Evolutionary conservation across 352 stramenopile species (phyloP).

Genomic region (Phytophthora agathidicida): DNA sequence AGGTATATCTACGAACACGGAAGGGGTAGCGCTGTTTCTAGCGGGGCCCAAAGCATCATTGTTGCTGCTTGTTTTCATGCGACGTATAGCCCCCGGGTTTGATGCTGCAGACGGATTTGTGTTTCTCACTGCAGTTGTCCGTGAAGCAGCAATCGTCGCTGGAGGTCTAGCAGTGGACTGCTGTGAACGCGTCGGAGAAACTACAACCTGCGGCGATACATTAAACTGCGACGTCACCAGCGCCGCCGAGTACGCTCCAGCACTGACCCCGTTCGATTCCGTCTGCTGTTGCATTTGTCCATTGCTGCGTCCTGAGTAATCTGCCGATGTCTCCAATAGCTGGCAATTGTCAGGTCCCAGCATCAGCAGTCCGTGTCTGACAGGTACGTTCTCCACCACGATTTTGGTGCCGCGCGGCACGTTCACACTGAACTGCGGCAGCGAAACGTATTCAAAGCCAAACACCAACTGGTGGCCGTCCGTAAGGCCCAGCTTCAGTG

Average conservation of each 20-base stretch:
- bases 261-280: slow-evolving; percentile 22
- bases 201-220: slow-evolving; percentile 15
- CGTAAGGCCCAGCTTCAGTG: slow-evolving; percentile 85
- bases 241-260: slow-evolving; percentile 63
- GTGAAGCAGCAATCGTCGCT: neutral
- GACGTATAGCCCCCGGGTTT: slow-evolving; percentile 4
- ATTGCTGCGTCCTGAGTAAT: slow-evolving; percentile 21
- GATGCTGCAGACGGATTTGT: neutral
- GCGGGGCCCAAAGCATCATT: neutral
- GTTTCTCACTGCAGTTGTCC: slow-evolving; percentile 1
- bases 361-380: slow-evolving; percentile 76
- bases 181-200: neutral
- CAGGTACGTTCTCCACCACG: slow-evolving; percentile 61
- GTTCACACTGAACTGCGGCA: slow-evolving; percentile 60
- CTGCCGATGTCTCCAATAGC: slow-evolving; percentile 50
- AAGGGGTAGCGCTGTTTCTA: slow-evolving; percentile 20
- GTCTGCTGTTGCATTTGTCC: slow-evolving; percentile 11
- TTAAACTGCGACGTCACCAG: slow-evolving; percentile 56
- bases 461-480: slow-evolving; percentile 79
- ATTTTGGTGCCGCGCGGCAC: slow-evolving; percentile 73
- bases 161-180: neutral
- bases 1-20: slow-evolving; percentile 65
- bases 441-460: slow-evolving; percentile 71
- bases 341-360: slow-evolving; percentile 73
- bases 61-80: slow-evolving; percentile 4